Evolutionary conservation across 345 rosid genomes (phyloP), one percentile per base, ranked within the genome.

Genomic region (Eucalyptus melliodora): DNA sequence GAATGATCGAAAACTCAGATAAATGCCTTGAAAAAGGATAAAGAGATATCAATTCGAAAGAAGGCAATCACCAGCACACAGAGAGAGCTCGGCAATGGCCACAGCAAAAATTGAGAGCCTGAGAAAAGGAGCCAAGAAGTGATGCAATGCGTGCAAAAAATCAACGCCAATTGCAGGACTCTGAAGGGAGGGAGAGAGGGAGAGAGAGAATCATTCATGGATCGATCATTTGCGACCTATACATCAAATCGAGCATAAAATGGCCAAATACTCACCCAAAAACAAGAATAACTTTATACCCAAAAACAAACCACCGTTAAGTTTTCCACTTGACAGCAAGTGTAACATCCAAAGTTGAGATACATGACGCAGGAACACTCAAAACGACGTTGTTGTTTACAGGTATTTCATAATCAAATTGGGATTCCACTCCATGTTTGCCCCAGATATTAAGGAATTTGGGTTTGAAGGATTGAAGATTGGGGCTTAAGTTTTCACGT

Each of bases 311-410:
- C 51, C 51, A 2, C 67, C 6, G 4, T 27, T 12, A 60, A 11
- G 67, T 27, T 60, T 13, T 60, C 67, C 3, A 50, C 31, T 27
- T 10, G 30, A 56, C 30, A 56, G 11, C 31, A 62, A 13, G 34
- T 2, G 16, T 30, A 1, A 13, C 31, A 30, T 62, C 34, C 17
- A 60, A 3, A 27, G 16, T 6, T 0, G 16, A 27, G 31, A 4
- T 60, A 12, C 16, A 27, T 12, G 30, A 12, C 0, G 34, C 69
- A 13, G 34, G 34, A 30, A 62, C 37, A n/a, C 72, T 65, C 2
- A 65, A 30, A 65, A 65, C 9, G 72, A 65, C 15, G 34, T n/a
- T 31, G 17, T 0, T 14, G 7, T 60, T 62, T 30, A 9, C 24
- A 30, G 10, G 72, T 62, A 31, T 5, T 31, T 67, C 23, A n/a